phyloP scores from a whole-genome alignment of 495 filamentous ascomycete species.

The Penicillium manginii region DNA sequence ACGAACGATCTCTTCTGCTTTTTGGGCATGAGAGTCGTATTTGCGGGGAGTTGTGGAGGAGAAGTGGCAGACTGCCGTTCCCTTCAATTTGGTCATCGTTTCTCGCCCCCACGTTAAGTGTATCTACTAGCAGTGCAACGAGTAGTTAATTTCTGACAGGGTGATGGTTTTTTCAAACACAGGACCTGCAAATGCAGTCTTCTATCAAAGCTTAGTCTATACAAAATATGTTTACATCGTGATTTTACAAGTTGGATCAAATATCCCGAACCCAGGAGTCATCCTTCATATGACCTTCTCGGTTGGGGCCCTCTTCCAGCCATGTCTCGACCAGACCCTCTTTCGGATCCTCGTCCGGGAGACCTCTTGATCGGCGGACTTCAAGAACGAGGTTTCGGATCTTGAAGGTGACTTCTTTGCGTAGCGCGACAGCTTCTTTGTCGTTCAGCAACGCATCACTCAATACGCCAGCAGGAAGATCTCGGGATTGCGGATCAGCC shows the following conservation, averaged over 20 bases:
- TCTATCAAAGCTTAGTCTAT: slow-evolving; percentile 20
- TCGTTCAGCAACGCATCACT: slow-evolving; percentile 71
- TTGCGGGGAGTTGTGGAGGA: slow-evolving; percentile 9
- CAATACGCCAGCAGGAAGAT: slow-evolving; percentile 61
- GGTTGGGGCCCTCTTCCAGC: slow-evolving; percentile 54
- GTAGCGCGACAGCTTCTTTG: slow-evolving; percentile 72
- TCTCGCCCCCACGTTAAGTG: slow-evolving; percentile 18
- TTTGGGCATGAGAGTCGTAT: slow-evolving; percentile 47
- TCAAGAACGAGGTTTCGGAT: slow-evolving; percentile 80
- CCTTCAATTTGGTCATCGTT: slow-evolving; percentile 2
- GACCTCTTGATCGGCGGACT: slow-evolving; percentile 68
- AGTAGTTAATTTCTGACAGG: too few species aligned
- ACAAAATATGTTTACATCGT: slow-evolving; percentile 23
- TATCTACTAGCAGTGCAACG: too few species aligned
- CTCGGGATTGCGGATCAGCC: slow-evolving; percentile 31
- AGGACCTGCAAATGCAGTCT: neutral
- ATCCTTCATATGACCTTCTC: slow-evolving; percentile 65
- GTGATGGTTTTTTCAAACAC: neutral
- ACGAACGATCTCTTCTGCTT: slow-evolving; percentile 41
- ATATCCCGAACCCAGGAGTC: slow-evolving; percentile 66
- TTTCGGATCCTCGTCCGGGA: slow-evolving; percentile 79
- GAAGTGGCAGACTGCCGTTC: slow-evolving; percentile 13
- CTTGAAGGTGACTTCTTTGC: slow-evolving; percentile 79
- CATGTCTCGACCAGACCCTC: slow-evolving; percentile 67
- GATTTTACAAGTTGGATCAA: slow-evolving; percentile 34